Evolutionary conservation across 768 basidiomycete genomes (phyloP).

Genomic region (Phlebiopsis gigantea): DNA sequence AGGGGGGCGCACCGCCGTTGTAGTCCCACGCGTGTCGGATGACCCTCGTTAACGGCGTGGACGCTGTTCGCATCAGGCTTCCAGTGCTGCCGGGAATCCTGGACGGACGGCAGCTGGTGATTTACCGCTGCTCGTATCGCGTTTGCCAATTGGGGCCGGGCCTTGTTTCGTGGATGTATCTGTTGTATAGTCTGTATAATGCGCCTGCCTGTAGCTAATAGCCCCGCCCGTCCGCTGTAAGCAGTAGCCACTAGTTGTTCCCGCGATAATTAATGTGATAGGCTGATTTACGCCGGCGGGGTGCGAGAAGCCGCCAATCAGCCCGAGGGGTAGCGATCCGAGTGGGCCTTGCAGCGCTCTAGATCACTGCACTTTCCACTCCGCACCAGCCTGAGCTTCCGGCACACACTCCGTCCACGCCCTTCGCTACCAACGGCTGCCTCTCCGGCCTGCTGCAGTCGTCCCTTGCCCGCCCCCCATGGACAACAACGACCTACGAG

Average conservation of each 20-base stretch:
- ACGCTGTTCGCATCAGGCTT: slow-evolving; percentile 9
- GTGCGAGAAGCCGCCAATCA: slow-evolving; percentile 12
- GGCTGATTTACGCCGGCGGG: slow-evolving; percentile 1
- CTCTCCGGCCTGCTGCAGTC: slow-evolving; percentile 22
- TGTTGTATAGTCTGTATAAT: not conserved
- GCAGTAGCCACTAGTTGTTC: not conserved
- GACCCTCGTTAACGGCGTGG: slow-evolving; percentile 1
- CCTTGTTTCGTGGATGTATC: not conserved
- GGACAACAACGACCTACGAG: slow-evolving; percentile 51
- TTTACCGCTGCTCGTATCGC: not conserved
- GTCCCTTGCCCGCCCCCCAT: slow-evolving; percentile 41
- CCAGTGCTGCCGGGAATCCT: slow-evolving; percentile 8
- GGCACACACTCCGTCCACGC: slow-evolving; percentile 15
- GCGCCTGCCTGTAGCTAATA: no score
- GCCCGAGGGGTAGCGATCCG: slow-evolving; percentile 10
- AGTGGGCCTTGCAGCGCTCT: slow-evolving; percentile 7
- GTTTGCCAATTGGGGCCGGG: not conserved
- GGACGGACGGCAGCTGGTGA: slow-evolving; percentile 7
- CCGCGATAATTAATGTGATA: not conserved
- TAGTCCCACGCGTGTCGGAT: slow-evolving; percentile 3
- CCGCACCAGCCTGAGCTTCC: slow-evolving; percentile 34
- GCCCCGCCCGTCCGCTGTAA: no score
- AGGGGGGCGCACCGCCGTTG: no score
- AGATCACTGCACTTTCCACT: slow-evolving; percentile 33
- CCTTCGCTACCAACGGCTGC: slow-evolving; percentile 59